phyloP scores from a whole-genome alignment of 345 rosid genomes.

The Linum tenue region DNA sequence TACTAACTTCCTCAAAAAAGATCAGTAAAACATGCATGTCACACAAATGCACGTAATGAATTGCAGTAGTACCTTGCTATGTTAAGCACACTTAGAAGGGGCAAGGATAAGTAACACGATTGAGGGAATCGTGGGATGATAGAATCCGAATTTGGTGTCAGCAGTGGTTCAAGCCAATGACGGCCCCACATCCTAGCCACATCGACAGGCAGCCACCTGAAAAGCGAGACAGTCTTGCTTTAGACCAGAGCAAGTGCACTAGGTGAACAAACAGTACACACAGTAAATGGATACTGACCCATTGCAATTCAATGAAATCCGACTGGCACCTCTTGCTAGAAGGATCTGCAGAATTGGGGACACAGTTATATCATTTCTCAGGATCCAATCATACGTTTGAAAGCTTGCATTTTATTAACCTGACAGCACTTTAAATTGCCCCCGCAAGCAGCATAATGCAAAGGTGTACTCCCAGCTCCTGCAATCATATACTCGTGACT shows the following conservation, averaged over 20 bases:
- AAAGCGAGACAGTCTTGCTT: slow-evolving; percentile 1
- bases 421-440: slow-evolving; percentile 94
- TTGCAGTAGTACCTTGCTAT: slow-evolving; percentile 64
- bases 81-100: slow-evolving; percentile 77
- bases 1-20: too few relatives aligned
- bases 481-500: slow-evolving; percentile 9
- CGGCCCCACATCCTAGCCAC: slow-evolving; percentile 98
- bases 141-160: slow-evolving; percentile 62
- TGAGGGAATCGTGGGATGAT: slow-evolving; percentile 61
- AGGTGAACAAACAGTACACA: slow-evolving; percentile 1
- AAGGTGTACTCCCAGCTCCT: slow-evolving; percentile 99
- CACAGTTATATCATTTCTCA: slow-evolving; percentile 7
- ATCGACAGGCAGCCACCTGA: slow-evolving; percentile 94
- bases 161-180: slow-evolving; percentile 89
- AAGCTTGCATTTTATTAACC: slow-evolving; percentile 33
- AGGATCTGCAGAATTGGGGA: slow-evolving; percentile 49
- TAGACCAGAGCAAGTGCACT: too few relatives aligned
- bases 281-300: slow-evolving; percentile 42
- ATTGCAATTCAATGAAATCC: slow-evolving; percentile 71
- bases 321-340: slow-evolving; percentile 74
- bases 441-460: slow-evolving; percentile 26
- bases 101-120: slow-evolving; percentile 76
- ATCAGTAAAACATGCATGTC: too few relatives aligned
- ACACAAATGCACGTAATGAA: not conserved
- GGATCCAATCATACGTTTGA: not conserved